phyloP scores from a whole-genome alignment of 1,139 yeast genomes.

The Debaryomyces robertsiae region DNA sequence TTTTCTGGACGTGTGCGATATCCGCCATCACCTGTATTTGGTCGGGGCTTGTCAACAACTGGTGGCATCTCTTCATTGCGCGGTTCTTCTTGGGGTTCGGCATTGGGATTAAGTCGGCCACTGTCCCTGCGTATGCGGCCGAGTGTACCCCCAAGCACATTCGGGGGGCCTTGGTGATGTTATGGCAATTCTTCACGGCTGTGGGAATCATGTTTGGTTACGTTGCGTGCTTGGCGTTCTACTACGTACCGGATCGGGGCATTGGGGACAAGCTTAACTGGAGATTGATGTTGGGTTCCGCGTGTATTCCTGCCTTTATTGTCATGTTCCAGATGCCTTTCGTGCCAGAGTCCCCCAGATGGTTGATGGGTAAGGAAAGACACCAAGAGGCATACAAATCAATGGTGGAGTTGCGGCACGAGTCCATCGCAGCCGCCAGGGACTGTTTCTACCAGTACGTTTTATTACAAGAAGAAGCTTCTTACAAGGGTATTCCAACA shows the following conservation, averaged over 20 bases:
- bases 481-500: conserved; percentile 55
- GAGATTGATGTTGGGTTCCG: conserved; percentile 82
- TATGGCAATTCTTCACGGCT: conserved; percentile 90
- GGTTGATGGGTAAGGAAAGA: conserved; percentile 71
- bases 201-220: conserved; percentile 85
- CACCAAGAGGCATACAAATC: conserved; percentile 60
- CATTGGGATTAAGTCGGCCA: conserved; percentile 77
- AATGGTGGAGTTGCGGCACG: conserved; percentile 50
- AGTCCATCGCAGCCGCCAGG: conserved; percentile 67
- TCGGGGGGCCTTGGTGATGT: conserved; percentile 81
- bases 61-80: conserved; percentile 79
- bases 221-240: conserved; percentile 65
- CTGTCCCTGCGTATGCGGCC: conserved; percentile 81
- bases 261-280: conserved; percentile 60
- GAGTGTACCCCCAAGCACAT: conserved; percentile 78
- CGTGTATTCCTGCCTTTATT: conserved; percentile 69
- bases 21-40: conserved; percentile 73
- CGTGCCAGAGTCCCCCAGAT: conserved; percentile 80
- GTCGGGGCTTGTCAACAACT: conserved; percentile 71
- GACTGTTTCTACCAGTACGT: conserved; percentile 74
- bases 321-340: conserved; percentile 69
- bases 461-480: conserved; percentile 65
- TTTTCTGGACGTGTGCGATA: conserved; percentile 65
- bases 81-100: conserved; percentile 76
- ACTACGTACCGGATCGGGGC: conserved; percentile 35